Evolutionary conservation across 192 early-diverging fungal genomes (phyloP), one percentile per base, ranked within the genome.

Genomic region (Umbelopsis vinacea): DNA sequence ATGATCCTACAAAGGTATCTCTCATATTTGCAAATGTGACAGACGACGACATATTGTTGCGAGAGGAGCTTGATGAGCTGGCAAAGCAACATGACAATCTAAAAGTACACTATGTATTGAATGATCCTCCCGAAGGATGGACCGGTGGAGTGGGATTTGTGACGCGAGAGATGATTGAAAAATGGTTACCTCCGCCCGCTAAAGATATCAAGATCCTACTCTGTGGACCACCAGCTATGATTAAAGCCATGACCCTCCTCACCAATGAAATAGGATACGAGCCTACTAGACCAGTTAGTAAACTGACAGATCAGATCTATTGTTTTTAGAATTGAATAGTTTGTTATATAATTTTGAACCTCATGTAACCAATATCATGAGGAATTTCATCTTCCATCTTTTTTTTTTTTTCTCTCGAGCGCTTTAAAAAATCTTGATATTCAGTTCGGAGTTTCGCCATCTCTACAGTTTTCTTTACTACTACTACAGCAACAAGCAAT

Each of bases 141-240:
- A 88, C 81, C 45, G 87, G 89, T 40, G 87, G 87, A 52, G 78
- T 81, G 21, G 96, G 95, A 7, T 95, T 85, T 76, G 81, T 98
- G 45, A 91, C 84, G 69, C 82, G 87, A 48, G 83, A 91, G 19
- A 84, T 93, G 74, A 76, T 94, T 52, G 85, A 90, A 74, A 83
- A 88, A 73, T 76, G 86, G 79, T 75, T 92, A 71, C 94, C 95
- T 0, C 69, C 71, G 37, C 83, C 93, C 22, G 74, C 76, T 33
- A 37, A 78, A 29, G 88, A 85, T 73, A 84, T 73, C 78, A 85
- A 70, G 54, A 78, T 89, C 53, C 81, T 87, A 23, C 72, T 80
- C 12, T 80, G 79, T 57, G 79, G 94, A 5, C 92, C 94, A 21
- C 66, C 79, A 35, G 86, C 76, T 17, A 91, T 94, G 89, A 84